Evolutionary conservation across 495 filamentous ascomycete species (phyloP).

Genomic region (Hyaloscypha variabilis): DNA sequence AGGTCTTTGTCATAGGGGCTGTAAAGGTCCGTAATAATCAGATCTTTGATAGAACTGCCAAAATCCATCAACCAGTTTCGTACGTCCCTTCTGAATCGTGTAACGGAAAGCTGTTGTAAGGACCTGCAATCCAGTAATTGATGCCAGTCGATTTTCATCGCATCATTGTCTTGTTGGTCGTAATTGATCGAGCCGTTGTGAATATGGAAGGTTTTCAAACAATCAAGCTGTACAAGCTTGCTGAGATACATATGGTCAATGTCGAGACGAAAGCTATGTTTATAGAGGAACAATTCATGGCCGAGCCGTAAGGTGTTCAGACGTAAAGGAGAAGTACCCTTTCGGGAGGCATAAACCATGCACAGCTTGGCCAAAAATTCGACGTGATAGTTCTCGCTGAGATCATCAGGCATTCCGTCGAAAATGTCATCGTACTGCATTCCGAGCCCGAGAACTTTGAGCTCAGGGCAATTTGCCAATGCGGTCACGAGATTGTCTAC

Average conservation of each 20-base stretch:
- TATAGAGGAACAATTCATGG: neutral
- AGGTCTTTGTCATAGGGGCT: too few relatives aligned
- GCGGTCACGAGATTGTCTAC: neutral
- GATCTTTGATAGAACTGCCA: too few relatives aligned
- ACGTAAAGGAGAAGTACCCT: neutral
- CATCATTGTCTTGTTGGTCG: too few relatives aligned
- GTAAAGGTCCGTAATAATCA: too few relatives aligned
- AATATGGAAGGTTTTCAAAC: neutral
- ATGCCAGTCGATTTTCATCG: too few relatives aligned
- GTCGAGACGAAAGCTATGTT: neutral
- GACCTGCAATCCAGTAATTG: too few relatives aligned
- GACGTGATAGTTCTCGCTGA: neutral
- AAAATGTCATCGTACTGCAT: neutral
- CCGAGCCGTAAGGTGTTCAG: conserved; percentile 11
- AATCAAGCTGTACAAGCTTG: conserved; percentile 3
- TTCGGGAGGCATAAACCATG: neutral
- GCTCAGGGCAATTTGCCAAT: neutral
- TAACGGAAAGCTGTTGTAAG: too few relatives aligned
- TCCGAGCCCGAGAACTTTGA: conserved; percentile 15
- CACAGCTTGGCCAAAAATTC: conserved; percentile 15
- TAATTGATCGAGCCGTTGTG: too few relatives aligned
- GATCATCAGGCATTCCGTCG: neutral
- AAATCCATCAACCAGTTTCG: too few relatives aligned
- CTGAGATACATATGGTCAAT: too few relatives aligned
- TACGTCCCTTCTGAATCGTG: too few relatives aligned